Evolutionary conservation across 192 early-diverging fungal genomes (phyloP).

Genomic region (Gigaspora rosea): DNA sequence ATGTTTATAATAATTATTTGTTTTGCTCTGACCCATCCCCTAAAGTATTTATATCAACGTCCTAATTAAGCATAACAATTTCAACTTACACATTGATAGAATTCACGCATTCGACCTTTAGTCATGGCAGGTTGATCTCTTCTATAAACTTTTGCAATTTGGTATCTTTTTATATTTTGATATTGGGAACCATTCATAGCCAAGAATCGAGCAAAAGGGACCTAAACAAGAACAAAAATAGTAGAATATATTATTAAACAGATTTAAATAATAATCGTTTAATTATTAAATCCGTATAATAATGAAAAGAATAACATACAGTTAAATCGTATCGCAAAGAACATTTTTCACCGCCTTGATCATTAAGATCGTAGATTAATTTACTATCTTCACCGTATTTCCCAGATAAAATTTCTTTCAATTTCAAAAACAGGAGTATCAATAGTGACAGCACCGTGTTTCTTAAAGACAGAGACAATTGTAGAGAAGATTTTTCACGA

Average conservation of each 20-base stretch:
- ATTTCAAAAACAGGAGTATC: constrained; percentile 99
- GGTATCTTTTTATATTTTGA: constrained; percentile 92
- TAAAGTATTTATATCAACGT: too few relatives aligned
- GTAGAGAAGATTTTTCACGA: too few relatives aligned
- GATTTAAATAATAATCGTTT: not conserved
- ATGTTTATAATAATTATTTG: too few relatives aligned
- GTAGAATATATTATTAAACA: not conserved
- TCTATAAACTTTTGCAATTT: constrained; percentile 98
- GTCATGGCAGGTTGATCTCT: constrained; percentile 98
- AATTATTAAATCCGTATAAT: not conserved
- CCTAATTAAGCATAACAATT: not conserved
- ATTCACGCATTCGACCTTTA: constrained; percentile 98
- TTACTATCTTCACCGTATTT: constrained; percentile 99
- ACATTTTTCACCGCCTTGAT: constrained; percentile 96
- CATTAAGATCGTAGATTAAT: constrained; percentile 95
- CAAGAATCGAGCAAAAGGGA: constrained; percentile 95
- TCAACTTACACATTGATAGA: constrained; percentile 88
- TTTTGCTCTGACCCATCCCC: too few relatives aligned
- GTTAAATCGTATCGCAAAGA: constrained; percentile 97
- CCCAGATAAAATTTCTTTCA: constrained; percentile 93
- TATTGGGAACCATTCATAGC: constrained; percentile 86
- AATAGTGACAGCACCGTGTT: constrained; percentile 97
- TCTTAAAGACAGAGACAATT: constrained; percentile 87
- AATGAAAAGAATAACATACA: constrained; percentile 41
- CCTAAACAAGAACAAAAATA: constrained; percentile 35